phyloP scores from a whole-genome alignment of 2,329 filamentous ascomycete genomes.

The Nothopassalora personata region DNA sequence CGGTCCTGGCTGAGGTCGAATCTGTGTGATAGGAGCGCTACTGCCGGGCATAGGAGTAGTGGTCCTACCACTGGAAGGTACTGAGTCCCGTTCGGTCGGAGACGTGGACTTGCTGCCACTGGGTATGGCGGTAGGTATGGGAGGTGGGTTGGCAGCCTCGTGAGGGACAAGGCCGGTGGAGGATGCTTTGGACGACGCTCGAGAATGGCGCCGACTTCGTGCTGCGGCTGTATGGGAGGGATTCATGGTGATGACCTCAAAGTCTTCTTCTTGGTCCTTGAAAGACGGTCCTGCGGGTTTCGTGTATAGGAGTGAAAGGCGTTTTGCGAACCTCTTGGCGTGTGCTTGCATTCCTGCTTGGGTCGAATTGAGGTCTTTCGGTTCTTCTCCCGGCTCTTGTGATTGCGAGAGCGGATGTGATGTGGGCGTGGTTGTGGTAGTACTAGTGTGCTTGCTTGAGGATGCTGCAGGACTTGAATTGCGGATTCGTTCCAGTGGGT shows the following conservation, averaged over 20 bases:
- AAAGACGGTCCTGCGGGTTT: neutral
- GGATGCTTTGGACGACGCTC: neutral
- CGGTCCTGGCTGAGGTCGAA: neutral
- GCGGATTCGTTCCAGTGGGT: constrained; percentile 6
- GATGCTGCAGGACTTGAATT: constrained; percentile 3
- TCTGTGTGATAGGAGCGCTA: neutral
- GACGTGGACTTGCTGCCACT: neutral
- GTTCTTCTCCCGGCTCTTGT: neutral
- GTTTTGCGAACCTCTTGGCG: constrained; percentile 1
- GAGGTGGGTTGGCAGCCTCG: neutral
- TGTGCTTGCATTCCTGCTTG: neutral
- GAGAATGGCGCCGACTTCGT: neutral
- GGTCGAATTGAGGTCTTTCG: neutral
- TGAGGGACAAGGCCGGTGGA: neutral
- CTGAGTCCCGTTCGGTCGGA: neutral
- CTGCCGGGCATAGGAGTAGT: neutral
- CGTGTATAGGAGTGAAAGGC: constrained; percentile 5
- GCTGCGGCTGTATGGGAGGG: constrained; percentile 16
- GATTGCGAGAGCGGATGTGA: neutral
- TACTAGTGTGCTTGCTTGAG: neutral
- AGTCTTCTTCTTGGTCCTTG: neutral
- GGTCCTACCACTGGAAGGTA: neutral
- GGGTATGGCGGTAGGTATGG: neutral
- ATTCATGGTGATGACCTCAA: constrained; percentile 25
- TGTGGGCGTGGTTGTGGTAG: neutral